A percentile compares a stretch with the other conserved stretches of the same genome.
Evolutionary conservation across 23 red algal species (phyloP).

Genomic region (Gracilaria domingensis): DNA sequence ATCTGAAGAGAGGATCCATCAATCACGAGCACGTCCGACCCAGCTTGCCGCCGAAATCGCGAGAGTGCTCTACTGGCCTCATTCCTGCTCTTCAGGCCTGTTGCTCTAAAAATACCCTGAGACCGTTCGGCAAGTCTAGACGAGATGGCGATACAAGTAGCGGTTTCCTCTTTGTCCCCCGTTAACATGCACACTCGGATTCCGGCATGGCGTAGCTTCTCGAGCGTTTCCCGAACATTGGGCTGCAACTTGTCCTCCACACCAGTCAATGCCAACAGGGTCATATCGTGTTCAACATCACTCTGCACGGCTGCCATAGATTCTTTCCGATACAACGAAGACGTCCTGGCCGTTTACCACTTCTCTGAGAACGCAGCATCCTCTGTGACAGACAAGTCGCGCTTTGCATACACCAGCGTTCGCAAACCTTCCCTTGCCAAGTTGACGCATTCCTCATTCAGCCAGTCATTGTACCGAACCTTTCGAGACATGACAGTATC

Average conservation of each 20-base stretch:
- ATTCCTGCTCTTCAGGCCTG: constrained; percentile 73
- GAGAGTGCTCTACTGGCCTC: constrained; percentile 79
- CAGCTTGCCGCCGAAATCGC: constrained; percentile 69
- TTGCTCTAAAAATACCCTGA: constrained; percentile 84
- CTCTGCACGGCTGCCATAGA: constrained; percentile 87
- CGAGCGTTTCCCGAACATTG: constrained; percentile 85
- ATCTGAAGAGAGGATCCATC: constrained; percentile 89
- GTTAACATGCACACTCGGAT: constrained; percentile 98
- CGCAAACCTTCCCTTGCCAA: constrained; percentile 95
- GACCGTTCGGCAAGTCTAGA: constrained; percentile 82
- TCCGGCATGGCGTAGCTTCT: constrained; percentile 92
- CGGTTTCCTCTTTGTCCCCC: constrained; percentile 99
- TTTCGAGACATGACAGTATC: constrained; percentile 84
- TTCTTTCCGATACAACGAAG: constrained; percentile 71
- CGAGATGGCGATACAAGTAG: constrained; percentile 88
- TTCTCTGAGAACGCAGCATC: constrained; percentile 68
- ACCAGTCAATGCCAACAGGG: constrained; percentile 85
- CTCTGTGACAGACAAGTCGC: constrained; percentile 65
- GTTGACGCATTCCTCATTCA: constrained; percentile 98
- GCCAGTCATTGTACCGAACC: constrained; percentile 94
- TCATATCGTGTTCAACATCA: constrained; percentile 88
- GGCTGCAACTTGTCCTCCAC: constrained; percentile 95
- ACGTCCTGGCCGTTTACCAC: constrained; percentile 72
- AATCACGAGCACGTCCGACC: constrained; percentile 84
- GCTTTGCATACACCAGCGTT: constrained; percentile 89